Base-by-base conservation (phyloP, 2,329 filamentous ascomycete species). In the Trichoderma brevicompactum region DNA sequence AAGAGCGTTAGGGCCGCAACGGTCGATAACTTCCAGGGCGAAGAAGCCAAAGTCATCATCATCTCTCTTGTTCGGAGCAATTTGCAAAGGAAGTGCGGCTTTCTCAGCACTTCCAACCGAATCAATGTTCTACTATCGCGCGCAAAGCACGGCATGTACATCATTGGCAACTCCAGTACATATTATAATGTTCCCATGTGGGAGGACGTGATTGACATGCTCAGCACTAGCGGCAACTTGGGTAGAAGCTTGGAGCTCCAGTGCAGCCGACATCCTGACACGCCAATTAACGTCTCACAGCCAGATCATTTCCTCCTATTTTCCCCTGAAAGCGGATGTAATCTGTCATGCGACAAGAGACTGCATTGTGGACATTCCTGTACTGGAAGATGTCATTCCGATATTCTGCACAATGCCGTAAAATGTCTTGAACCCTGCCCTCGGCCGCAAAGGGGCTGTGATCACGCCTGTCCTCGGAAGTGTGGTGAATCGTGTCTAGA, bases 11-110 rank as follows among this genome's bases (percentile, higher is more conserved):
- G 85, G 5, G 74, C 89, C 0, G 87, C 89, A 0, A 92, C 88
- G 0, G 83, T 92, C 0, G 89, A 92, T 73, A 93, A 92, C 68
- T 93, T 92, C 64, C 89, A 94, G 70, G 91, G 90, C 0, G 90
- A 94, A 71, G 90, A 94, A 70, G 87, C 87, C 1, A 88, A 91
- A 59, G 78, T 94, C 8, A 80, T 94, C 0, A 79, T 94, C 2
- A 79, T 93, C 0, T 91, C 88, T 0, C 78, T 94, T 0, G 89
- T 92, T 0, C 83, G 91, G 46, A 91, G 89, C 75, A 94, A 94
- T 69, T 67, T 74, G 0, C 70, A 82, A 7, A 77, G 76, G 8
- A 84, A 82, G 6, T 83, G 83, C 17, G 91, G 90, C 0, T 94
- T 93, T 66, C 78, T 94, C 1, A 83, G 78, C 32, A 88, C 87